Evolutionary conservation across 805 yeast genomes (phyloP).

Genomic region (Cyberlindnera euphorbiiphila): DNA sequence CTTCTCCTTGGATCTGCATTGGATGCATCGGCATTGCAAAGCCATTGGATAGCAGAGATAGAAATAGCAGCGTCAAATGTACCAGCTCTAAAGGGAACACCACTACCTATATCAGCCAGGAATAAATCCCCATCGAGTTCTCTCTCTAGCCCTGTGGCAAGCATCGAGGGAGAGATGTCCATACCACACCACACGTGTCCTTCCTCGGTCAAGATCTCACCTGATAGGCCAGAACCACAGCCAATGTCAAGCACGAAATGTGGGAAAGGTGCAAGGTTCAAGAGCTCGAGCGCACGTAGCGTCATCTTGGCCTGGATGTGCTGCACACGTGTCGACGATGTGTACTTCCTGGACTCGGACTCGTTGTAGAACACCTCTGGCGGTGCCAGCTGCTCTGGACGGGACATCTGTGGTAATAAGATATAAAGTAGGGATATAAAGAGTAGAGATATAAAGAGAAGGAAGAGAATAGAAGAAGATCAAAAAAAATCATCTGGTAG

Average conservation of each 20-base stretch:
- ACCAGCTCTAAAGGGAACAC: constrained; percentile 94
- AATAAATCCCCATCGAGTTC: constrained; percentile 93
- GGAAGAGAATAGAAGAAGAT: too few species aligned
- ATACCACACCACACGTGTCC: constrained; percentile 94
- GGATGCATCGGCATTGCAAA: constrained; percentile 90
- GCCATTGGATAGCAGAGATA: constrained; percentile 95
- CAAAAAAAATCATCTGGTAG: not conserved
- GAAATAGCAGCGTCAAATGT: constrained; percentile 95
- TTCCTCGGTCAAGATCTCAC: constrained; percentile 90
- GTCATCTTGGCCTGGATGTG: constrained; percentile 99
- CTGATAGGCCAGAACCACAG: constrained; percentile 95
- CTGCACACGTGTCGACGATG: constrained; percentile 92
- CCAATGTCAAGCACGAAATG: constrained; percentile 87
- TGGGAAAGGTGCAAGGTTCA: constrained; percentile 50
- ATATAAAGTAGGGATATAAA: not conserved
- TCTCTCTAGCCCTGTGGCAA: constrained; percentile 89
- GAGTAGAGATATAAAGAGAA: not conserved
- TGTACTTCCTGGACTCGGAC: constrained; percentile 83
- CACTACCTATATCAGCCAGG: constrained; percentile 88
- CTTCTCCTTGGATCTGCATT: constrained; percentile 81
- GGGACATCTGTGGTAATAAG: constrained; percentile 53
- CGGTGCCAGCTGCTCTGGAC: constrained; percentile 96
- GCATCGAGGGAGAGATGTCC: constrained; percentile 95
- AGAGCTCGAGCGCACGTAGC: constrained; percentile 80
- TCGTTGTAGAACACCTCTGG: constrained; percentile 95